Evolutionary conservation across 148 eudicot species (phyloP), one percentile per base, ranked within the genome.

Genomic region (Rhododendron henanense): DNA sequence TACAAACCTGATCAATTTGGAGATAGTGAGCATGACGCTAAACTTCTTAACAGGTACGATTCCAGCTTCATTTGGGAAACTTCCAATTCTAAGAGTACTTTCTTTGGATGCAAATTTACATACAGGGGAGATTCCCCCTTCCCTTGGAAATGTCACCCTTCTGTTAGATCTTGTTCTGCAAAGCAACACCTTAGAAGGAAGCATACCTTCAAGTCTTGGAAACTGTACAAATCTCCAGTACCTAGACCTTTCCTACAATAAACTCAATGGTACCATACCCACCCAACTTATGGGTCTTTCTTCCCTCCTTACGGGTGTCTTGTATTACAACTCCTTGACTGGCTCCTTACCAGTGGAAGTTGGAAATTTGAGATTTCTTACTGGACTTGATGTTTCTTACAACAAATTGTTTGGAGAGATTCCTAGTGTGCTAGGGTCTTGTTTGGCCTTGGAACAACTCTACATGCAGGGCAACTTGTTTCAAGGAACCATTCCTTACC

Each of bases 1-100:
- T 28, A 28, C 87, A 19, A 88, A 84, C 84, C 31, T 28, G 0
- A 28, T 18, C 86, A 88, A 84, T 79, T 84, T 90, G 74, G 7
- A 5, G 6, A 0, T 5, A 0, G 2, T 19, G 8, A 0, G 8
- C 65, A 5, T 59, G 63, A n/a, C 1, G 6, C 0, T 19, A 4
- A 59, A 59, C 0, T 1, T 16, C 23, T 59, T 59, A 5, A 59
- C 65, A 59, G 65, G 65, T 19, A 19, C n/a, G 6, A 59, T 59
- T 59, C 65, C 65, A 59, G n/a, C 65, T 59, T 59, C 65, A 16
- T 21, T 19, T 16, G 65, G 10, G 25, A 59, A 59, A 59, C 65
- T 59, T 59, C 25, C 74, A 10, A 67, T 1, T 1, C 25, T 67
- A 67, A 67, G 14, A 2, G n/a, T n/a, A 67, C 35, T 28, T 19